Base-by-base conservation (phyloP, 257 asterid species). In the Solanum chmielewskii region DNA sequence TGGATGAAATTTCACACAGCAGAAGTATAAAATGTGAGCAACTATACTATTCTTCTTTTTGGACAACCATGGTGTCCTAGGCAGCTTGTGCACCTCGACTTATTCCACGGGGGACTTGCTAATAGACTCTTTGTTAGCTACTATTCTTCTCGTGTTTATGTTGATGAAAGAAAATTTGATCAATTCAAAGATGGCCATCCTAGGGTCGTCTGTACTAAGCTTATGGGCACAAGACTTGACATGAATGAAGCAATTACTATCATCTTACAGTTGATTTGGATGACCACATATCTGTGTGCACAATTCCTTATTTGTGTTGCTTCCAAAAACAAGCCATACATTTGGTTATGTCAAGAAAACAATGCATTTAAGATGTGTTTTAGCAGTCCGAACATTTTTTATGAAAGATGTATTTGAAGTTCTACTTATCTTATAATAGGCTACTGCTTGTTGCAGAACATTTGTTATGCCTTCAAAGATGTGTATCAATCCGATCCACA, bases 401-500 rank as follows among this genome's bases (percentile, higher is more conserved):
- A n/a, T 25, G 37, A 31, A 75, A 12, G 20, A 29, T 80, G 56
- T 49, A 25, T 47, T 47, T 47, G 44, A 27, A 4, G 16, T 80
- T 80, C 84, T 78, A 18, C 11, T 47, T 80, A 80, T 80, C 84
- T 49, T 27, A 80, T 21, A 18, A 9, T 42, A 85, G 68, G 84
- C 18, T 77, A 68, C 44, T 85, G 88, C 83, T 85, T 86, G 84
- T 92, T 91, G 92, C 97, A 97, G 99, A 93, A 97, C 97, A 74
- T 96, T 97, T 85, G 99, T 96, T 78, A 91, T 97, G 98, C 99
- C 99, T 78, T 96, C 99, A 39, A 95, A 98, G 91, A 93, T 97
- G 95, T 97, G 99, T 87, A 92, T 97, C 87, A 97, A 94, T 90
- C 98, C 99, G 7, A 90, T 94, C 87, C 99, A 97, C 92, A 97